Evolutionary conservation across 495 filamentous ascomycete species (phyloP).

Genomic region (Talaromyces ruber): DNA sequence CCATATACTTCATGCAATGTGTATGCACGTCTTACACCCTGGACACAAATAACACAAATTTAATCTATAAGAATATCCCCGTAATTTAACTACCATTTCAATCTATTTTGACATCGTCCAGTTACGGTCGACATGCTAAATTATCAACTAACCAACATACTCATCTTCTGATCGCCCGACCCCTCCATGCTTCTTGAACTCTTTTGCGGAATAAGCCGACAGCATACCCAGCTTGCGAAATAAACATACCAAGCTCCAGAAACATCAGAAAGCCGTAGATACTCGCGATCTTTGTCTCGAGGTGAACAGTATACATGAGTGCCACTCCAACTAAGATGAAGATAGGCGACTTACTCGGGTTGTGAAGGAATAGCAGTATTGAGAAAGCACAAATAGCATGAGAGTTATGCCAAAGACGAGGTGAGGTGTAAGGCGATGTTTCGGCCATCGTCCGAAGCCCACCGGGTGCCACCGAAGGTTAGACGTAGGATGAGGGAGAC

Average conservation of each 20-base stretch:
- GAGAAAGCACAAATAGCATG: slow-evolving; percentile 32
- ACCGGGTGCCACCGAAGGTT: slow-evolving; percentile 33
- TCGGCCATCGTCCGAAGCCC: slow-evolving; percentile 38
- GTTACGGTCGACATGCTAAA: neutral
- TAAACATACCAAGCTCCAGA: slow-evolving; percentile 42
- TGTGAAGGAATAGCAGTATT: slow-evolving; percentile 41
- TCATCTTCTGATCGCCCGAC: neutral
- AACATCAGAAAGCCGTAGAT: slow-evolving; percentile 50
- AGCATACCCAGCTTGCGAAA: slow-evolving; percentile 40
- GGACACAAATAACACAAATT: neutral
- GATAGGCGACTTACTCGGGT: slow-evolving; percentile 41
- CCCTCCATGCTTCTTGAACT: neutral
- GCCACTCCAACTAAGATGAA: slow-evolving; percentile 41
- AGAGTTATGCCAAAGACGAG: slow-evolving; percentile 38
- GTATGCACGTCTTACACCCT: neutral
- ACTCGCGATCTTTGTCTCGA: slow-evolving; percentile 18
- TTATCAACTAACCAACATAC: neutral
- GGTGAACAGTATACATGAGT: slow-evolving; percentile 39
- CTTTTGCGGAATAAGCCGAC: slow-evolving; percentile 19
- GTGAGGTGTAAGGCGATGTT: slow-evolving; percentile 44
- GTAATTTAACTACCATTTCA: neutral
- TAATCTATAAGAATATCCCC: neutral
- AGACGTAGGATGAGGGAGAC: slow-evolving; percentile 18
- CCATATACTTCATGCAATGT: neutral
- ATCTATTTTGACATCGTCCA: neutral